Conservation (phyloP, 257 asterid genomes). For the Solanum etuberosum region DNA sequence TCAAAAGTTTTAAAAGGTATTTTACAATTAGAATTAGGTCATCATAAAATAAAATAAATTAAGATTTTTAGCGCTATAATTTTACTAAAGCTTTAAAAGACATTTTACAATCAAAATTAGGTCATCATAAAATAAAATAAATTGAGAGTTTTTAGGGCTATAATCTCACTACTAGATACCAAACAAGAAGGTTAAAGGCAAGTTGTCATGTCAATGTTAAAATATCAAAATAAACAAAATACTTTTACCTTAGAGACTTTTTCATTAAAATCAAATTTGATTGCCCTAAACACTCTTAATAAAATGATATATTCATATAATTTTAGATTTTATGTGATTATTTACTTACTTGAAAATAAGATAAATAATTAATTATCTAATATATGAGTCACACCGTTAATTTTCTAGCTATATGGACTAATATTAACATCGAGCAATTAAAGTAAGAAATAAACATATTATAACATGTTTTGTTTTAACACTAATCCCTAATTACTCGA, state of each 20-base stretch:
- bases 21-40: neutral
- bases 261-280: neutral
- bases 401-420: no score
- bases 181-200: neutral
- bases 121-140: no score
- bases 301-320: neutral
- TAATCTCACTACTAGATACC: neutral
- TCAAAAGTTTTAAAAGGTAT: neutral
- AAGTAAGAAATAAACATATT: no score
- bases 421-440: no score
- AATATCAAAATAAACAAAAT: neutral
- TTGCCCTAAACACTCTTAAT: neutral
- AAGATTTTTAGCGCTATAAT: neutral
- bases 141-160: no score
- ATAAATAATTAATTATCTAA: neutral
- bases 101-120: no score
- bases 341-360: neutral
- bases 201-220: neutral
- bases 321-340: neutral
- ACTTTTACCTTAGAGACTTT: neutral
- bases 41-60: neutral
- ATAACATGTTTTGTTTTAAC: no score
- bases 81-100: neutral
- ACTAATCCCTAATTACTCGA: neutral
- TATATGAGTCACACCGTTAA: neutral